Conservation (phyloP, 1,284 basidiomycete genomes). For the Garcileccinum viscosum region DNA sequence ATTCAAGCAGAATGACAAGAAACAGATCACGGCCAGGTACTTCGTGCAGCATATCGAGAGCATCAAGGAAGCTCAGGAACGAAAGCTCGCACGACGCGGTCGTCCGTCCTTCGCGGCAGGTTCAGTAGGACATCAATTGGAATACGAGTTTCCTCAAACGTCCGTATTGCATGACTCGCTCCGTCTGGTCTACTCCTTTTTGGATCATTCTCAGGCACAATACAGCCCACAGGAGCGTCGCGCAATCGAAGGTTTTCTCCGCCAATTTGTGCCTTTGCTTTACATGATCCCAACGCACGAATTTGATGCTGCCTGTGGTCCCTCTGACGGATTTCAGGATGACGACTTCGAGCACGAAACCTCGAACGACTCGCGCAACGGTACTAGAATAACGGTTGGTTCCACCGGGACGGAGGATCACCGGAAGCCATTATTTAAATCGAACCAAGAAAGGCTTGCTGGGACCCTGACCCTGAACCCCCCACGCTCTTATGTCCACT, state of each 20-base stretch:
- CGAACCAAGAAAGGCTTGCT: conserved; percentile 61
- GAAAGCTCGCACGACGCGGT: conserved; percentile 48
- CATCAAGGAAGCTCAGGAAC: conserved; percentile 73
- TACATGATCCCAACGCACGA: conserved; percentile 81
- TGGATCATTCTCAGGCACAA: conserved; percentile 82
- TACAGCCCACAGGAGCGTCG: conserved; percentile 83
- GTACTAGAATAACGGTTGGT: conserved; percentile 52
- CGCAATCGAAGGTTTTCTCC: conserved; percentile 85
- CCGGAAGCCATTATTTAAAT: conserved; percentile 80
- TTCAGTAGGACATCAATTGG: conserved; percentile 74
- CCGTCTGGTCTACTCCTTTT: conserved; percentile 88
- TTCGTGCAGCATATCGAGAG: conserved; percentile 90
- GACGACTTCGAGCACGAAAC: conserved; percentile 52
- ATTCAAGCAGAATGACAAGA: conserved; percentile 97
- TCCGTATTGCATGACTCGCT: conserved; percentile 87
- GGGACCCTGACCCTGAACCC: conserved; percentile 23
- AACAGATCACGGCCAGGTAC: conserved; percentile 88
- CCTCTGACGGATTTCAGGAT: conserved; percentile 58
- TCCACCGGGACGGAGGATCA: conserved; percentile 71
- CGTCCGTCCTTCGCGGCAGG: conserved; percentile 49
- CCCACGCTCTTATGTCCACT: conserved; percentile 42
- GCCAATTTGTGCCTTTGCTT: conserved; percentile 84
- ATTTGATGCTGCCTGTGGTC: conserved; percentile 77
- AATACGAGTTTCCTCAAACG: conserved; percentile 81
- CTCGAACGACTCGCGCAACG: conserved; percentile 51